Conservation (phyloP, 1,284 basidiomycete genomes). For the Ganoderma sp. region DNA sequence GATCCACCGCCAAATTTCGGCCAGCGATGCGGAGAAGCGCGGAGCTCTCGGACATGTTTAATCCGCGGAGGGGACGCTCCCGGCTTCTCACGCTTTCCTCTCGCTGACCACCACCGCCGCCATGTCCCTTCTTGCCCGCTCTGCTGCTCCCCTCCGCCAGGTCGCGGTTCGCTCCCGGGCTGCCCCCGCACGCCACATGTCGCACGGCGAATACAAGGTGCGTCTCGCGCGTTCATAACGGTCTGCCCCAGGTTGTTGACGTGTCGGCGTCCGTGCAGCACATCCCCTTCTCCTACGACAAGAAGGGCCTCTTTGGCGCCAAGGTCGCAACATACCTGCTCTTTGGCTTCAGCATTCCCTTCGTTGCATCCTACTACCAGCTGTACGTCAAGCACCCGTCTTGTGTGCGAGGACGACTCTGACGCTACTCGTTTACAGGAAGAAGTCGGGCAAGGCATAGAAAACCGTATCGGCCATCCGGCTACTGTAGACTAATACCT, state of each 20-base stretch:
- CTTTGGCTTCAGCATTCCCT: slow-evolving; percentile 70
- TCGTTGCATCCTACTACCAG: slow-evolving; percentile 66
- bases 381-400: slow-evolving; percentile 55
- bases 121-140: slow-evolving; percentile 42
- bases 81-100: slow-evolving; percentile 29
- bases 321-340: slow-evolving; percentile 63
- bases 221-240: slow-evolving; percentile 26
- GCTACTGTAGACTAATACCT: slow-evolving; percentile 28
- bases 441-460: slow-evolving; percentile 31
- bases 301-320: slow-evolving; percentile 60
- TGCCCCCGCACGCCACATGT: slow-evolving; percentile 32
- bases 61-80: background rate
- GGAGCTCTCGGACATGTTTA: slow-evolving; percentile 1
- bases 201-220: slow-evolving; percentile 64
- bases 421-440: slow-evolving; percentile 24
- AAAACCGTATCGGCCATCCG: slow-evolving; percentile 17
- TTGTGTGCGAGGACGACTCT: background rate
- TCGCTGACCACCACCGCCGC: slow-evolving; percentile 26
- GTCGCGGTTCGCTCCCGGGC: slow-evolving; percentile 36
- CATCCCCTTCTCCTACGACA: slow-evolving; percentile 69
- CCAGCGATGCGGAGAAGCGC: slow-evolving; percentile 3
- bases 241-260: slow-evolving; percentile 9
- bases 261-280: slow-evolving; percentile 49
- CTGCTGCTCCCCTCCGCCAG: slow-evolving; percentile 39
- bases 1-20: slow-evolving; percentile 9